phyloP scores from a whole-genome alignment of 73 alveolate species.

The Urostyla sp. region DNA sequence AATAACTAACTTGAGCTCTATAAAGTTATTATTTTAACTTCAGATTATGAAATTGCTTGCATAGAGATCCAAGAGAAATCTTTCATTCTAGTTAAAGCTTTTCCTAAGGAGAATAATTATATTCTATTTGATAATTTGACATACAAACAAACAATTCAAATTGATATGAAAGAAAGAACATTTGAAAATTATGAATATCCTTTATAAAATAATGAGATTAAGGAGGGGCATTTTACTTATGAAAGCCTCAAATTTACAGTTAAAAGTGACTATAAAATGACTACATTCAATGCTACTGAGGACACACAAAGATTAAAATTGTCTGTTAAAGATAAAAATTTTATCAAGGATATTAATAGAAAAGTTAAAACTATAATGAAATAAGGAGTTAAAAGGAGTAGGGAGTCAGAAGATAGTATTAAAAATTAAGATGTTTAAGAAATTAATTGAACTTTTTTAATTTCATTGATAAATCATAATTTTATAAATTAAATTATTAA shows the following conservation, averaged over 20 bases:
- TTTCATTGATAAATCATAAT: too few relatives aligned
- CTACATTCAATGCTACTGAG: constrained; percentile 28
- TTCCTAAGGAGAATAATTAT: constrained; percentile 31
- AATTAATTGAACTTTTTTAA: too few relatives aligned
- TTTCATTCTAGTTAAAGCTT: neutral
- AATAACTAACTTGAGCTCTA: neutral
- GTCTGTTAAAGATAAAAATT: constrained; percentile 13
- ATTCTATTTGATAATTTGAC: constrained; percentile 18
- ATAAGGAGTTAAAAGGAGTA: constrained; percentile 11
- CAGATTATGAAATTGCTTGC: constrained; percentile 30
- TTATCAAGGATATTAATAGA: neutral
- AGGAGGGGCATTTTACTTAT: constrained; percentile 12
- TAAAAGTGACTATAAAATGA: constrained; percentile 5
- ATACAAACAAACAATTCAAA: constrained; percentile 6
- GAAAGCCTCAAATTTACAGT: constrained; percentile 32
- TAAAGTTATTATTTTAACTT: constrained; percentile 20
- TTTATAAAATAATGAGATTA: neutral
- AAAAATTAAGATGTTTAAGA: too few relatives aligned
- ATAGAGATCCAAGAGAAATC: constrained; percentile 38
- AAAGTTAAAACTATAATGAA: constrained; percentile 29
- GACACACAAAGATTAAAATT: constrained; percentile 27
- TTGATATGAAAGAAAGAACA: constrained; percentile 14
- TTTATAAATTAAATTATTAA: too few relatives aligned
- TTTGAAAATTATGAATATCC: constrained; percentile 15
- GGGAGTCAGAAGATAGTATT: too few relatives aligned